Evolutionary conservation across 2,329 filamentous ascomycete genomes (phyloP).

Genomic region (Scytalidium sp.): DNA sequence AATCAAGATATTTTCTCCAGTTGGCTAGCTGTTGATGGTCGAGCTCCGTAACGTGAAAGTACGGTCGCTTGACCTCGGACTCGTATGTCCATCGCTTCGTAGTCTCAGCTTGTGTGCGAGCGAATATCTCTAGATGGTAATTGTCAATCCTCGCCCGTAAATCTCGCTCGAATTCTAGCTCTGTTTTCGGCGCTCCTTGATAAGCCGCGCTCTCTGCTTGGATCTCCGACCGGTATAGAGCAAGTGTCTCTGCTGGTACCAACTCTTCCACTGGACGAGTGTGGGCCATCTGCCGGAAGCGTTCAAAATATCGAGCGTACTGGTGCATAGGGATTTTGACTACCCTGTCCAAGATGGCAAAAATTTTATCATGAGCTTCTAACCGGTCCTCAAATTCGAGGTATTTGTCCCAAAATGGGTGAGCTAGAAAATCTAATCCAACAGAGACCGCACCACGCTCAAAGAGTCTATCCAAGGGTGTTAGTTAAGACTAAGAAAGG

Average conservation of each 20-base stretch:
- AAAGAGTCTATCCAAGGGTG: constrained; percentile 64
- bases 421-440: constrained; percentile 88
- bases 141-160: constrained; percentile 76
- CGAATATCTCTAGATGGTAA: constrained; percentile 78
- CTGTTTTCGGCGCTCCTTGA: constrained; percentile 54
- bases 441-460: constrained; percentile 83
- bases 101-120: constrained; percentile 79
- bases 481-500: constrained; percentile 5
- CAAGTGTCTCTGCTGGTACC: constrained; percentile 64
- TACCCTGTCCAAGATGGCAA: constrained; percentile 76
- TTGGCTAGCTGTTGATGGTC: constrained; percentile 81
- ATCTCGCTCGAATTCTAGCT: constrained; percentile 80
- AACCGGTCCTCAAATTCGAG: constrained; percentile 93
- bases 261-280: constrained; percentile 71
- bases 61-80: constrained; percentile 89
- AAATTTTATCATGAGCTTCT: constrained; percentile 80
- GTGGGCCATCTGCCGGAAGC: constrained; percentile 76
- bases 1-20: constrained; percentile 96
- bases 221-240: constrained; percentile 69
- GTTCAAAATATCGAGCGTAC: constrained; percentile 91
- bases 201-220: constrained; percentile 58
- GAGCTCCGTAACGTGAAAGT: constrained; percentile 93
- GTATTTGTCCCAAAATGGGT: constrained; percentile 99
- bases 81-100: constrained; percentile 94
- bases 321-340: constrained; percentile 93